These are phyloP conservation scores for Rhamnella rubrinervis DNA, from an alignment of 331 rosid genomes.

Conservation along the genomic window DNA sequence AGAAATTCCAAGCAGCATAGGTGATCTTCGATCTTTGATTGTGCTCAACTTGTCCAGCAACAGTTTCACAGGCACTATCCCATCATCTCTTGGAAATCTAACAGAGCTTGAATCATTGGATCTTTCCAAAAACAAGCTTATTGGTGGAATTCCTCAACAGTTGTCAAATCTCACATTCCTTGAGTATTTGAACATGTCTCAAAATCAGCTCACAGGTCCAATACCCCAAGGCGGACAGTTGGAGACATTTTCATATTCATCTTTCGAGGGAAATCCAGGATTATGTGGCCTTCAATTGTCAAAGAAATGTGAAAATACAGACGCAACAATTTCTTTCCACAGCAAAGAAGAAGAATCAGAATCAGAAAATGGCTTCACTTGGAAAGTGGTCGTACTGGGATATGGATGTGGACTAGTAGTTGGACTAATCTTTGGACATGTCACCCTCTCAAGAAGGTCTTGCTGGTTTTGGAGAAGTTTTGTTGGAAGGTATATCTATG, in stretches of 20 bases:
- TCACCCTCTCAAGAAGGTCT: background rate
- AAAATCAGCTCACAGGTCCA: constrained; percentile 11
- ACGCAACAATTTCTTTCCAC: background rate
- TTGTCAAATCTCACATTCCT: constrained; percentile 11
- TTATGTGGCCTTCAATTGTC: constrained; percentile 24
- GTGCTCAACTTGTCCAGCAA: no score
- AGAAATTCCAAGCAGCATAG: no score
- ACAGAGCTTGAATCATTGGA: background rate
- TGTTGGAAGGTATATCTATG: no score
- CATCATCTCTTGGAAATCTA: no score
- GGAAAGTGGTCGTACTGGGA: constrained; percentile 6
- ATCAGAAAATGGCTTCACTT: background rate
- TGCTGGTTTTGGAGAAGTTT: background rate
- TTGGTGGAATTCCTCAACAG: constrained; percentile 9
- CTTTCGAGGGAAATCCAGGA: constrained; percentile 16
- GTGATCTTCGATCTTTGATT: no score
- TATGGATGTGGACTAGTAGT: constrained; percentile 6
- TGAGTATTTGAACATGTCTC: constrained; percentile 4
- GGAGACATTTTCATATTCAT: background rate
- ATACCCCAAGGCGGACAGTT: constrained; percentile 14
- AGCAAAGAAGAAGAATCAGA: background rate
- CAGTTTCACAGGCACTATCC: no score
- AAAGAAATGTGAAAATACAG: background rate
- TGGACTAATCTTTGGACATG: background rate
- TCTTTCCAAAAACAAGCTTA: constrained; percentile 15